These are phyloP conservation scores for Panaeolus papilionaceus DNA, from an alignment of 768 basidiomycete genomes.

Conservation along the genomic window DNA sequence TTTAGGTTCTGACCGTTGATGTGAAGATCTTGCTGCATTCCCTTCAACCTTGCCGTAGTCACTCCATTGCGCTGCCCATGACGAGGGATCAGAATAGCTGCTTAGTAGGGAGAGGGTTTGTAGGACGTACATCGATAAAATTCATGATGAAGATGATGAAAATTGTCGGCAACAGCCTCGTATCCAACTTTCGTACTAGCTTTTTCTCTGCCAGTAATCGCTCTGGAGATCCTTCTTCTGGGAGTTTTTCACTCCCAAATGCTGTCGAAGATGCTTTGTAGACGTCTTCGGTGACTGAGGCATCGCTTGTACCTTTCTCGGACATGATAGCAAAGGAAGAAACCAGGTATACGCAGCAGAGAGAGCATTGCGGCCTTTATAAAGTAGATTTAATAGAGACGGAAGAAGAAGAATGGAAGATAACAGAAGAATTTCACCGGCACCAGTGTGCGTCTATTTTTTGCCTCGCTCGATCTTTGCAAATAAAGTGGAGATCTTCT, in stretches of 20 bases:
- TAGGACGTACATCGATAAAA: conserved; percentile 61
- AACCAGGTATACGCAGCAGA: neutral
- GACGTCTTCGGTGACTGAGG: neutral
- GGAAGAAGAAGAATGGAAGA: too few species aligned
- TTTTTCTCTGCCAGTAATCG: conserved; percentile 43
- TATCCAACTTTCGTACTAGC: conserved; percentile 63
- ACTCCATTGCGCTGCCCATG: conserved; percentile 50
- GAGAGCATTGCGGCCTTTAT: too few species aligned
- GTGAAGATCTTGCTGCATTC: conserved; percentile 54
- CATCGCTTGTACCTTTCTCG: conserved; percentile 3
- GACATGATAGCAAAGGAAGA: neutral
- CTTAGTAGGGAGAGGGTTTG: neutral
- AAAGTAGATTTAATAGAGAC: too few species aligned
- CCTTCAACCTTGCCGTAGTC: conserved; percentile 55
- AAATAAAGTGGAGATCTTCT: too few species aligned
- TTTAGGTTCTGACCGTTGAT: conserved; percentile 42
- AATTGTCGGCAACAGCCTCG: conserved; percentile 60
- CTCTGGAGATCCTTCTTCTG: conserved; percentile 33
- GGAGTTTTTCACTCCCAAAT: conserved; percentile 19
- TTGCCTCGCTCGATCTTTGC: too few species aligned
- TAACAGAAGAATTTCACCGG: too few species aligned
- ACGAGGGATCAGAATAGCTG: neutral
- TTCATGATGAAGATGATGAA: conserved; percentile 70
- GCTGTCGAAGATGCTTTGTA: neutral
- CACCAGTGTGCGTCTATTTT: too few species aligned